These are phyloP conservation scores for Cucurbita maxima DNA, from an alignment of 306 rosid genomes.

Conservation along the genomic window DNA sequence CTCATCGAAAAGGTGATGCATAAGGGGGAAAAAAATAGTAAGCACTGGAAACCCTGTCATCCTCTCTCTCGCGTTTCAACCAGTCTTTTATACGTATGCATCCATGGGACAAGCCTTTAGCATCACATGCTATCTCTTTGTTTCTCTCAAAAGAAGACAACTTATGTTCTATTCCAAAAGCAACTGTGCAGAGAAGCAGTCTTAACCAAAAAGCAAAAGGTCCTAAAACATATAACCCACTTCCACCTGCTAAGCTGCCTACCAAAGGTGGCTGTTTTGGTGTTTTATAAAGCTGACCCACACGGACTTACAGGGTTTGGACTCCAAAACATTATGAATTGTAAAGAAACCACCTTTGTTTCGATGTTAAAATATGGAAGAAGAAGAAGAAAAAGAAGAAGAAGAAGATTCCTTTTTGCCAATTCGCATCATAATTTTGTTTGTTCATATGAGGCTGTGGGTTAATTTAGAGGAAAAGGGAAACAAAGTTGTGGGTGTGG, in stretches of 20 bases:
- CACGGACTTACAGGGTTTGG: not conserved
- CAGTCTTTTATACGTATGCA: not conserved
- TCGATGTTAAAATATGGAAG: not conserved
- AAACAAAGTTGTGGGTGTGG: not conserved
- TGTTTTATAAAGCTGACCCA: not conserved
- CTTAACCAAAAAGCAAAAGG: not conserved
- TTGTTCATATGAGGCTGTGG: no score
- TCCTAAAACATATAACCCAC: not conserved
- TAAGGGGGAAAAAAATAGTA: no score
- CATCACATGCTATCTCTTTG: not conserved
- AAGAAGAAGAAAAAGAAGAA: not conserved
- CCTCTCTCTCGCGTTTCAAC: not conserved
- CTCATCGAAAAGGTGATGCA: not conserved
- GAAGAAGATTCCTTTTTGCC: not conserved
- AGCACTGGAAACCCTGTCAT: not conserved
- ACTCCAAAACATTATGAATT: not conserved
- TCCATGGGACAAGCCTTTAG: not conserved
- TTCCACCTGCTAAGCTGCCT: not conserved
- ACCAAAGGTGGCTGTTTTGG: not conserved
- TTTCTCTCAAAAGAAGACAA: not conserved
- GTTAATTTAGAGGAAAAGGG: not conserved
- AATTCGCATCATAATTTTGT: not conserved
- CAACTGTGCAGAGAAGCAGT: not conserved
- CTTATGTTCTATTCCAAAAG: conserved; percentile 3
- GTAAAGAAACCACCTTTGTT: not conserved